Evolutionary conservation across 2,329 filamentous ascomycete species (phyloP), one percentile per base, ranked within the genome.

Genomic region (Microsporum ferrugineum): DNA sequence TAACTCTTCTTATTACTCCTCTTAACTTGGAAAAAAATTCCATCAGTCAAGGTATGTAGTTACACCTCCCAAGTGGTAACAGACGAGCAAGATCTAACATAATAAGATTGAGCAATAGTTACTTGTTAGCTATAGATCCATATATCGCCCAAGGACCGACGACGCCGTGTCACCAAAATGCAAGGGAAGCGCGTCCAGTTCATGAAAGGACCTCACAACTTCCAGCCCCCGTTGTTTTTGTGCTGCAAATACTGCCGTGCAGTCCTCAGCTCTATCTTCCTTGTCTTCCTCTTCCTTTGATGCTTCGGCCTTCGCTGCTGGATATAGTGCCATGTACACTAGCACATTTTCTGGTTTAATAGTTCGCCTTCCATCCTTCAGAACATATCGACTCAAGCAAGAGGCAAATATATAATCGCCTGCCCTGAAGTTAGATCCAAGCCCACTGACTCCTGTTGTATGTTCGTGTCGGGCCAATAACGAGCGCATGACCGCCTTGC

Each of bases 91-190:
- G 14, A 43, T 43, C 17, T 43, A 43, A 43, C 10, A 43, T 14
- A n/a, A 17, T 43, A 14, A 12, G 14, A n/a, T 43, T 14, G 33
- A 12, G 36, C 4, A 29, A 33, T 17, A 55, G 29, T 7, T 33
- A 33, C n/a, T 5, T 49, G 17, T 27, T 5, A 5, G n/a, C 27
- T 53, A 60, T 14, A 60, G 29, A 53, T 60, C 59, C 31, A 53
- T 27, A 43, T 55, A 55, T 34, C 10, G 31, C 6, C 59, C 33
- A 60, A 60, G 59, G 10, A 56, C 36, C 14, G 59, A 56, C 8
- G 49, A n/a, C 6, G 29, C 36, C 59, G 43, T 56, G 31, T 60
- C 59, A 29, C 47, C 59, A 60, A 60, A 60, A 56, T 60, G 47
- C 17, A 33, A 56, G 8, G 47, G 33, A 56, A 55, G 34, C 7